Evolutionary conservation across 192 early-diverging fungal species (phyloP).

Genomic region (Coemansia sp.): DNA sequence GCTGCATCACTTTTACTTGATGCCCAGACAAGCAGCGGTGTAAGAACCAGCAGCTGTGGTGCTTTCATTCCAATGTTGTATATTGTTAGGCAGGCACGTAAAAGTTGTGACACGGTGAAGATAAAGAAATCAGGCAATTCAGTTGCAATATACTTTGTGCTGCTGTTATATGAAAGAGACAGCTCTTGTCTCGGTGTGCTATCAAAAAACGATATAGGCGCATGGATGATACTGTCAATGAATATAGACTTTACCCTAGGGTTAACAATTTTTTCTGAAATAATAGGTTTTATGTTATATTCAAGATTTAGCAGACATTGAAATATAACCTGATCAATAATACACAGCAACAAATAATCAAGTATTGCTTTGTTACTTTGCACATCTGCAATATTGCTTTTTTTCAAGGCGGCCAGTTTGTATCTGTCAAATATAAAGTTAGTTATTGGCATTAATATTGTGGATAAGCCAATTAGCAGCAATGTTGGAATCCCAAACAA

Average conservation of each 20-base stretch:
- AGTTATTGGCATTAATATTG: conserved; percentile 14
- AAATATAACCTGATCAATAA: conserved; percentile 6
- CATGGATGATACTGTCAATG: conserved; percentile 20
- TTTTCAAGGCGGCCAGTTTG: conserved; percentile 20
- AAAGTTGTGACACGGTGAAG: no score
- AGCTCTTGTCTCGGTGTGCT: no score
- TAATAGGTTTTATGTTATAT: background rate
- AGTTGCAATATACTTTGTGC: no score
- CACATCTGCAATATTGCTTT: background rate
- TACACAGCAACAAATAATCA: conserved; percentile 23
- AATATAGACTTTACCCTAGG: conserved; percentile 19
- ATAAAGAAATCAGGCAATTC: no score
- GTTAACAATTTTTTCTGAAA: conserved; percentile 1
- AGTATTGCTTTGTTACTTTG: background rate
- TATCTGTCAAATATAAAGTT: conserved; percentile 20
- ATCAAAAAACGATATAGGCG: conserved; percentile 40
- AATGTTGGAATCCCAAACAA: conserved; percentile 24
- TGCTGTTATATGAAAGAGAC: no score
- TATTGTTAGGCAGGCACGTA: no score
- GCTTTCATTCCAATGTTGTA: no score
- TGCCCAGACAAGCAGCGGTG: no score
- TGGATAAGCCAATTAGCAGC: conserved; percentile 11
- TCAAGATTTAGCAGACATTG: background rate
- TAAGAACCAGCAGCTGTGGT: no score
- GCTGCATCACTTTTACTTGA: no score